phyloP scores from a whole-genome alignment of 371 early-diverging fungal genomes.

The Mucor irregularis region DNA sequence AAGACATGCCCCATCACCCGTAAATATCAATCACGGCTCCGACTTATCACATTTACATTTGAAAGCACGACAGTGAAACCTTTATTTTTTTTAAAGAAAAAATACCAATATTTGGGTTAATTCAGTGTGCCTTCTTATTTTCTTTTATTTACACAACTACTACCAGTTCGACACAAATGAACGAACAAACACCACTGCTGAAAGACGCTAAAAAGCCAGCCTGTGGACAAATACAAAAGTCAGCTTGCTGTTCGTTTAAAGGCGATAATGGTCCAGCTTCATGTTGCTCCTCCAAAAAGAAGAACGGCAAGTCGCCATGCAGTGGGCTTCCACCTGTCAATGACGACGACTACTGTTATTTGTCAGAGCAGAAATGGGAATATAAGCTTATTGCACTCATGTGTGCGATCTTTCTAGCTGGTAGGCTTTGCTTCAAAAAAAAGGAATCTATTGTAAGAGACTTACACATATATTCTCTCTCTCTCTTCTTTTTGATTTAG shows the following conservation, averaged over 20 bases:
- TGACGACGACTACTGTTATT: conserved; percentile 19
- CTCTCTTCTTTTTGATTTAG: too few relatives aligned
- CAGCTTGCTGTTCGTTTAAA: conserved; percentile 19
- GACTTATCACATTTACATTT: too few relatives aligned
- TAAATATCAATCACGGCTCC: too few relatives aligned
- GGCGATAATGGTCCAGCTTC: not conserved
- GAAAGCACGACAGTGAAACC: too few relatives aligned
- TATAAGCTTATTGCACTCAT: conserved; percentile 65
- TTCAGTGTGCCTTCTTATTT: not conserved
- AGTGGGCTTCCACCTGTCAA: not conserved
- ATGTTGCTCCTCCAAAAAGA: conserved; percentile 13
- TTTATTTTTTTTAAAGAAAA: too few relatives aligned
- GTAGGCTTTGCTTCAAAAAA: conserved; percentile 32
- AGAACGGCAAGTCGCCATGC: not conserved
- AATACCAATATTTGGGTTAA: too few relatives aligned
- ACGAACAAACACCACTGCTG: conserved; percentile 26
- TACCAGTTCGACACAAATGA: conserved; percentile 3
- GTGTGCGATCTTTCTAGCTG: conserved; percentile 67
- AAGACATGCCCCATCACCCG: too few relatives aligned
- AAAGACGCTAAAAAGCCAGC: not conserved
- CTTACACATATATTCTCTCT: too few relatives aligned
- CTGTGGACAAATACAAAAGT: not conserved
- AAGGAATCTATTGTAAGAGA: not conserved
- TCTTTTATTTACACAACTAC: not conserved
- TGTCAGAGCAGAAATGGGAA: conserved; percentile 46